Evolutionary conservation across 169 alveolate species (phyloP), one percentile per base, ranked within the genome.

Genomic region (Toxoplasma gondii): DNA sequence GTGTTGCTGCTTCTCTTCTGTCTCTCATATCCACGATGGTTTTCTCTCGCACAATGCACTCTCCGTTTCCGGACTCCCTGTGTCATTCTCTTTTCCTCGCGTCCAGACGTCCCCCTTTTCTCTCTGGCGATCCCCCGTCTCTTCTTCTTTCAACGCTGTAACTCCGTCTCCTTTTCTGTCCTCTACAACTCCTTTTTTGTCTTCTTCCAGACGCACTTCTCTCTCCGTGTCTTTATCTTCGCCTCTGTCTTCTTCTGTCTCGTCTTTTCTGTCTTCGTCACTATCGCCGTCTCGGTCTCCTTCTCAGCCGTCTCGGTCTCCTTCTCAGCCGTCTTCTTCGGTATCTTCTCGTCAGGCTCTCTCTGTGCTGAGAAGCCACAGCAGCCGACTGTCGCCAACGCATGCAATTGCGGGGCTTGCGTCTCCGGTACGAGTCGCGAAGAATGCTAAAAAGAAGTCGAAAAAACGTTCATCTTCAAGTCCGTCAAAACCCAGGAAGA

Each of bases 361-460:
- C 7, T 78, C 86, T n/a, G 39, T 27, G 45, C 49, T 38, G 39
- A 19, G 43, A 31, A 36, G 49, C 49, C 22, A 19, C 7, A 31
- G 86, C 86, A n/a, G 45, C 29, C 86, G 86, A 1, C 86, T 78
- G 39, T 78, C 86, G 4, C 86, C 86, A 17, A 78, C 45, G 86
- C 86, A 78, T n/a, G 22, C 86, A 19, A 78, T 78, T 16, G 86
- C 86, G 22, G 86, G 86, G n/a, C 86, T 78, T 27, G 86, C 86
- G 27, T 78, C 86, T 10, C 86, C 86, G 27, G 86, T 78, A 17
- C 86, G 45, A 7, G 45, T 49, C 7, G 9, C 74, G 74, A 9
- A 53, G 67, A 9, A 53, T 53, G 34, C n/a, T 16, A n/a, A 69
- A 22, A 69, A 69, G 17, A 5, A 78, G n/a, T 41, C 86, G 45